Evolutionary conservation across 495 filamentous ascomycete genomes (phyloP), one percentile per base, ranked within the genome.

Genomic region (Cenococcum geophilum): DNA sequence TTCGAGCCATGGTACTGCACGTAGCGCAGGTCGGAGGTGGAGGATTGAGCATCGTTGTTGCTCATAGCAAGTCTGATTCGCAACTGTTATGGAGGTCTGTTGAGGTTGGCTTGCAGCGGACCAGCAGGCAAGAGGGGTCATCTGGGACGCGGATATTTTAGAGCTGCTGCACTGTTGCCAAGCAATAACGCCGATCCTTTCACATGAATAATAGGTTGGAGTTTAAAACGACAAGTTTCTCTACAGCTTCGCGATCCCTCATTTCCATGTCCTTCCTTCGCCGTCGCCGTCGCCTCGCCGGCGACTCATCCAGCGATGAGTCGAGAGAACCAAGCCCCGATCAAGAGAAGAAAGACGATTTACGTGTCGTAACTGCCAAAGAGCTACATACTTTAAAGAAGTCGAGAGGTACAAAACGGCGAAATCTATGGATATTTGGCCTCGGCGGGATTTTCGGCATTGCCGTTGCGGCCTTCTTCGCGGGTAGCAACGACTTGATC

Each of bases 391-490:
- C 58, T 59, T 71, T 66, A 1, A 65, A 63, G 36, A 67, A 66
- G 47, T 55, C 18, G 8, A 58, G 83, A 89, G 14, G 49, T 4
- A 62, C 42, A 22, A 69, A 69, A 53, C 60, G 52, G 58, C 83
- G 84, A 55, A 86, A 82, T 74, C 83, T 84, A 1, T 82, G 91
- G 54, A 88, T 96, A 42, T 97, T 97, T 76, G 70, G 83, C 8
- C 73, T 96, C 37, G 92, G 92, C 32, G 89, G 89, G 35, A 64
- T 96, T 37, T 91, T 95, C 70, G 92, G 92, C 20, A 78, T 97
- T 58, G 75, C 89, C 10, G 77, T 86, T 27, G 92, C 92, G 3
- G 82, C 88, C 43, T 87, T 95, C 72, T 92, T 97, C 64, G 92
- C 90, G 20, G 82, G 85, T 53, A 88, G 81, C 70, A 88, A 89